Conservation (phyloP, 331 rosid species). For the Quercus phellos region DNA sequence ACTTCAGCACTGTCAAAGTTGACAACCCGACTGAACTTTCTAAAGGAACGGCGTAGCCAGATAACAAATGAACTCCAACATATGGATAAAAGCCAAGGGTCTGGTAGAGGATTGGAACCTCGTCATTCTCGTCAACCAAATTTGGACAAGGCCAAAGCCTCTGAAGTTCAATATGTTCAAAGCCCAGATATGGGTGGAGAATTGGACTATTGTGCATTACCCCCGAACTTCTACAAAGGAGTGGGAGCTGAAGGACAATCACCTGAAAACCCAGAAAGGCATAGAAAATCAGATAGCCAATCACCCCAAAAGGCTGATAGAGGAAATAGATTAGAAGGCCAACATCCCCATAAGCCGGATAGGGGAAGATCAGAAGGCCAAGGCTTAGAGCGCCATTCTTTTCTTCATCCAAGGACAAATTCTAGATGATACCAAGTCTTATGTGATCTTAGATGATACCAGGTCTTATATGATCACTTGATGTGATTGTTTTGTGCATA, state of each 20-base stretch:
- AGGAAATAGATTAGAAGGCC: slow-evolving; percentile 32
- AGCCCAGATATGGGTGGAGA: slow-evolving; percentile 15
- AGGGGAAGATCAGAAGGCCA: slow-evolving; percentile 63
- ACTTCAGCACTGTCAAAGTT: slow-evolving; percentile 67
- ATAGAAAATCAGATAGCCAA: slow-evolving; percentile 52
- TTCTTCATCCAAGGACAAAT: slow-evolving; percentile 19
- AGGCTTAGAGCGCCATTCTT: slow-evolving; percentile 25
- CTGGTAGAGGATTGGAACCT: slow-evolving; percentile 34
- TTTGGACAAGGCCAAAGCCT: slow-evolving; percentile 20
- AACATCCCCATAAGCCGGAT: slow-evolving; percentile 32
- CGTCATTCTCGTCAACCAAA: slow-evolving; percentile 30
- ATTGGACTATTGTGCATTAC: slow-evolving; percentile 22
- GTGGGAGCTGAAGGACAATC: slow-evolving; percentile 33
- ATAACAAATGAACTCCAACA: slow-evolving; percentile 51
- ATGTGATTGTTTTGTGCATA: slow-evolving; percentile 13
- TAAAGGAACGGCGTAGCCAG: slow-evolving; percentile 79
- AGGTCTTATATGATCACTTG: slow-evolving; percentile 8
- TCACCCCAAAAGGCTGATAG: slow-evolving; percentile 37
- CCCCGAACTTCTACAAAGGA: slow-evolving; percentile 25
- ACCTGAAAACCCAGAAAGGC: slow-evolving; percentile 36
- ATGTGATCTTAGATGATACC: slow-evolving; percentile 23
- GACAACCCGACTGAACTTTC: slow-evolving; percentile 69
- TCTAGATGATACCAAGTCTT: slow-evolving; percentile 28
- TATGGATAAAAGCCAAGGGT: slow-evolving; percentile 41
- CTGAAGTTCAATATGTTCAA: slow-evolving; percentile 20